Evolutionary conservation across 169 alveolate genomes (phyloP), one percentile per base, ranked within the genome.

Genomic region (Eimeria sp.): DNA sequence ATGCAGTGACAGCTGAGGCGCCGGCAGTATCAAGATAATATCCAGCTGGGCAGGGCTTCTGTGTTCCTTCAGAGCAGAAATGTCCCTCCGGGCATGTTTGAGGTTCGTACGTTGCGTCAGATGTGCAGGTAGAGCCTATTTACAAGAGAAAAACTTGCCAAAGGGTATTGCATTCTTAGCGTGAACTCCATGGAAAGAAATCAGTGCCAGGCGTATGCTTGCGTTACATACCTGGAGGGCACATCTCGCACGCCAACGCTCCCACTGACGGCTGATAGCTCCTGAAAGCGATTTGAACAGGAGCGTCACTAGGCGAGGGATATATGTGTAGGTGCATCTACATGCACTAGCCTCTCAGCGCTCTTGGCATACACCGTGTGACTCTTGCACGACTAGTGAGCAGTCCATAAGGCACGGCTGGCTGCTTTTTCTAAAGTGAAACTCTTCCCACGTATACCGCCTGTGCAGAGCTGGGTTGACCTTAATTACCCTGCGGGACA

Each of bases 41-140:
- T 49, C 92, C 92, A 58, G 92, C 80, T 20, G 92, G 92, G 43
- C 92, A 86, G 58, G 92, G 61, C 16, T 5, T 30, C 61, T 86
- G 7, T 20, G 18, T 40, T 16, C 92, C 92, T 16, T 86, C 78
- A 14, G 63, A n/a, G 61, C 92, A 86, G 25, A 40, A 34, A 16
- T 58, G 27, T 6, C 92, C 92, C 63, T 18, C 47, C 40, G 82
- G 92, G 92, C 92, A 86, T 70, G 67, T 47, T 40, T 86, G 22
- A 40, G 80, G 92, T 13, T 86, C 63, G 49, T 65, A 34, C 13
- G 92, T 86, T 63, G 80, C 80, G 1, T 34, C 58, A 18, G 34
- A 45, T 20, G 0, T 58, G 92, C 92, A 86, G 18, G 25, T 58
- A 61, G 70, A 86, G 5, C 92, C 92, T 84, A 61, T 9, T 20